These are phyloP conservation scores for Avena atlantica DNA, from an alignment of 176 grass and related monocot genomes.

Conservation along the genomic window DNA sequence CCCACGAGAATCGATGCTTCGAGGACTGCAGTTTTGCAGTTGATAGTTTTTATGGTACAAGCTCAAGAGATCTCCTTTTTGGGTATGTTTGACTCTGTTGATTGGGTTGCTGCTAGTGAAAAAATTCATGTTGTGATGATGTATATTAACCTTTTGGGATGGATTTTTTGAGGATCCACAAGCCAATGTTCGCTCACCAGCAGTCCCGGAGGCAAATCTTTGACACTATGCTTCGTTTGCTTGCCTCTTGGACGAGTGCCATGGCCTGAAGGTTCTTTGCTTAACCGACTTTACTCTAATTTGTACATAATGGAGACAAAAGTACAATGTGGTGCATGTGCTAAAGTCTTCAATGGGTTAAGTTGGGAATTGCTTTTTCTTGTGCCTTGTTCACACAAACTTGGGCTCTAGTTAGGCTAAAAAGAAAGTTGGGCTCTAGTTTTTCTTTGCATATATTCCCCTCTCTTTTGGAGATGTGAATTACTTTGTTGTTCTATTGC, in stretches of 20 bases:
- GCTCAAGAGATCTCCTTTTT: neutral
- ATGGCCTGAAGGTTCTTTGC: constrained; percentile 18
- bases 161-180: neutral
- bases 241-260: neutral
- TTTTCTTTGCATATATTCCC: constrained; percentile 3
- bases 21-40: neutral
- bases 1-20: neutral
- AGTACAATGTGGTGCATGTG: neutral
- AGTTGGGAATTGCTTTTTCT: neutral
- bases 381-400: constrained; percentile 17
- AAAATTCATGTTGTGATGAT: neutral
- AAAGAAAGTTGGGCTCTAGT: neutral
- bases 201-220: constrained; percentile 8
- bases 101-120: neutral
- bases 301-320: neutral
- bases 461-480: neutral
- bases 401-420: neutral
- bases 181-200: neutral
- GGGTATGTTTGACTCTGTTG: constrained; percentile 13
- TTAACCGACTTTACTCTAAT: neutral
- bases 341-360: neutral
- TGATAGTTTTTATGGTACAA: neutral
- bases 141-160: neutral
- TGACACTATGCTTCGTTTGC: neutral
- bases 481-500: neutral